Base-by-base conservation (phyloP, 2,329 filamentous ascomycete genomes). In the Metarhizium humberi region DNA sequence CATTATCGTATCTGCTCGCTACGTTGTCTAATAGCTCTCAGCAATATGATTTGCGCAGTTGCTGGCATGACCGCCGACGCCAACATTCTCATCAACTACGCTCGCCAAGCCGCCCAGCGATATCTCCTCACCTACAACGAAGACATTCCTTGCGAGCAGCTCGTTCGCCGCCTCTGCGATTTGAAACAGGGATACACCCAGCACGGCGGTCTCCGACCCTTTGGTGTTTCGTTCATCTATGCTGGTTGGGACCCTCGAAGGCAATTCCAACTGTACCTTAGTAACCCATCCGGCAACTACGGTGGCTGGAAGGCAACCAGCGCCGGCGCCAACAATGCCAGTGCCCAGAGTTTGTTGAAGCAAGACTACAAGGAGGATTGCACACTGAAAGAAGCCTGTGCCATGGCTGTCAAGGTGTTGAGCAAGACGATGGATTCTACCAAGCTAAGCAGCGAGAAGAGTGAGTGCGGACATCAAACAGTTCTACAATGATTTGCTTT, bases 341-440 rank as follows among this genome's bases (percentile, higher is more conserved):
- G 90, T 66, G 95, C 95, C 10, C 92, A 96, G 75, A 96, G 91
- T 74, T 75, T 99, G 73, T 75, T 99, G 72, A 99, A 99, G 82
- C 94, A 99, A 74, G 94, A 99, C 73, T 99, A 99, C 78, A 96
- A 97, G 80, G 94, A 99, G 75, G 92, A 97, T 64, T 97, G 92
- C 73, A 87, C 90, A 62, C 74, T 99, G 68, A 90, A 96, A 77
- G 94, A 99, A 77, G 94, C 95, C 4, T 99, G 94, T 71, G 91
- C 88, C 54, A 87, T 96, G 80, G 94, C 94, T 11, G 94, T 99
- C 71, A 99, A 99, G 82, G 94, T 99, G 60, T 76, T 99, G 62
- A 97, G 94, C 82, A 99, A 99, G 85, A 99, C 94, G 6, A 99
- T 99, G 95, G 94, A 99, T 73, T 96, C 92, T 55, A 97, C 92